Percentiles rank a stretch among this genome's conserved stretches.
Conservation (phyloP, 129 eudicot species). For the Pseudognaphalium luteoalbum region DNA sequence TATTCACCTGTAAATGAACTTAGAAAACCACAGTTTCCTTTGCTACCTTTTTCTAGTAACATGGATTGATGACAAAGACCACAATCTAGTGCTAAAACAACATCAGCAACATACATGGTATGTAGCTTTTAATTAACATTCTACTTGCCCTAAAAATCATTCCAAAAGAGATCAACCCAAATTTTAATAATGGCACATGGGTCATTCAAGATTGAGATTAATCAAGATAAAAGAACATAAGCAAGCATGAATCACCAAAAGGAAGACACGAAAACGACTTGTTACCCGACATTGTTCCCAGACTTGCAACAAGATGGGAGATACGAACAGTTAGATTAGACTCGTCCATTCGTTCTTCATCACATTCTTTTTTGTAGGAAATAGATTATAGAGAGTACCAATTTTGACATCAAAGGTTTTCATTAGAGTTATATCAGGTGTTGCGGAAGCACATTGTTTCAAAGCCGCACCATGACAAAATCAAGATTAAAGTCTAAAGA, state of each 20-base stretch:
- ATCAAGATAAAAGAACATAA: neutral
- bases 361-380: constrained; percentile 38
- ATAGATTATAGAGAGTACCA: constrained; percentile 17
- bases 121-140: constrained; percentile 5
- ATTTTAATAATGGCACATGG: constrained; percentile 22
- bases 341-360: constrained; percentile 25
- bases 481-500: neutral
- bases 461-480: neutral
- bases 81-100: constrained; percentile 19
- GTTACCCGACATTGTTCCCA: constrained; percentile 24
- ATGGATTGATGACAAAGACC: constrained; percentile 18
- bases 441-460: neutral
- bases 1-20: neutral
- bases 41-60: constrained; percentile 18
- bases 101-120: constrained; percentile 16
- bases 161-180: constrained; percentile 20
- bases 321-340: constrained; percentile 31
- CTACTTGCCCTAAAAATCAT: constrained; percentile 18
- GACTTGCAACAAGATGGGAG: constrained; percentile 41
- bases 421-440: constrained; percentile 2
- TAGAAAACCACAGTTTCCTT: neutral
- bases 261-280: constrained; percentile 38
- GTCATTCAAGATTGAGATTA: constrained; percentile 19
- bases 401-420: constrained; percentile 19
- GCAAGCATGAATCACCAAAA: constrained; percentile 6